A percentile compares a stretch with the other conserved stretches of the same genome.
phyloP scores from a whole-genome alignment of 176 grass and related monocot genomes.

The Thalia dealbata region DNA sequence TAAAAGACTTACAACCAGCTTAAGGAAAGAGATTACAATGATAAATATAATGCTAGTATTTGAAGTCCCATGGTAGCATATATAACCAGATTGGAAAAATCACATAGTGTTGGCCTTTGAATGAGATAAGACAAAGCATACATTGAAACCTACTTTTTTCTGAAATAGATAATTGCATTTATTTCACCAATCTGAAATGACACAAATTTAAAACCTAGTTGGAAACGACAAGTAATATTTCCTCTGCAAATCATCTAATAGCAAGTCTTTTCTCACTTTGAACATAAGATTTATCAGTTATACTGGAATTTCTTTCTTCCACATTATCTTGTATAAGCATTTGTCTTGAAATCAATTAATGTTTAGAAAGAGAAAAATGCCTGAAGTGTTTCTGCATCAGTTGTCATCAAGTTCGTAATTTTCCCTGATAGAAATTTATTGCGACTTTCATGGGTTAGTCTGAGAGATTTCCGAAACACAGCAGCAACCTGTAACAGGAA shows the following conservation, averaged over 20 bases:
- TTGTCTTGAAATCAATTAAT: neutral
- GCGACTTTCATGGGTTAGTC: slow-evolving; percentile 79
- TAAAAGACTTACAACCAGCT: no score
- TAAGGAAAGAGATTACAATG: no score
- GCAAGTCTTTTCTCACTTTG: neutral
- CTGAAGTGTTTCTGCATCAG: slow-evolving; percentile 89
- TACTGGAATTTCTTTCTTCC: neutral
- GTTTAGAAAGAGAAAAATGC: slow-evolving; percentile 24
- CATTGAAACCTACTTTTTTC: no score
- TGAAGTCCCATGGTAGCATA: neutral
- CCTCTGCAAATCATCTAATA: neutral
- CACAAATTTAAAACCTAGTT: no score
- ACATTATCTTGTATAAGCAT: neutral
- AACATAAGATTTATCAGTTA: neutral
- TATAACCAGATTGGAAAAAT: neutral
- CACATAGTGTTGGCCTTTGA: neutral
- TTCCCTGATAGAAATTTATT: slow-evolving; percentile 79
- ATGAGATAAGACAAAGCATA: neutral
- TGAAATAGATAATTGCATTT: no score
- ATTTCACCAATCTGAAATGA: no score
- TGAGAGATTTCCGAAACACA: slow-evolving; percentile 92
- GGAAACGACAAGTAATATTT: no score
- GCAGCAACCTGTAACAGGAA: slow-evolving; percentile 51
- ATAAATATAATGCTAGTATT: neutral
- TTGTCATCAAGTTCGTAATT: slow-evolving; percentile 99